phyloP scores from a whole-genome alignment of 163 green algal genomes.

The Volvox carteri region DNA sequence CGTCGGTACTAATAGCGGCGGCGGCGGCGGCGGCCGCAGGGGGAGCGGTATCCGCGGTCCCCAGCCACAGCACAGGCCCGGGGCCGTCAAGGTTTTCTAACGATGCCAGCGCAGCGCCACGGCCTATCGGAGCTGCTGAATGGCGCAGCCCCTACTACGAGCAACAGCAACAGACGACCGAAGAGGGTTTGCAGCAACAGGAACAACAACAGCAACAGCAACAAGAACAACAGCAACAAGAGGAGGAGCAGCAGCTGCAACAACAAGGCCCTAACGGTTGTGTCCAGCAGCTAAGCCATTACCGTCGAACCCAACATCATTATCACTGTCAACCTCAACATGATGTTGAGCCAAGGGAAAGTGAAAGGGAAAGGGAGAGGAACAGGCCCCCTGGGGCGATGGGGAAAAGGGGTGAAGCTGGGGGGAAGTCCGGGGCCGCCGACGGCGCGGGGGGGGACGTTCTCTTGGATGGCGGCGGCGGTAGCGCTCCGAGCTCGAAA shows the following conservation, averaged over 20 bases:
- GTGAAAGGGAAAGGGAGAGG: too few relatives aligned
- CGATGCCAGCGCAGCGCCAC: background rate
- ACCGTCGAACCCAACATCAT: background rate
- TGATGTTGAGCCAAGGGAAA: too few relatives aligned
- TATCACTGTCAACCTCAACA: background rate
- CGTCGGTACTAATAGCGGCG: too few relatives aligned
- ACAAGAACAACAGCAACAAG: background rate
- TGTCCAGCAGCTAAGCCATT: background rate
- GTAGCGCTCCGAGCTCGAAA: background rate
- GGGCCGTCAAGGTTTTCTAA: background rate
- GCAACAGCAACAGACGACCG: background rate
- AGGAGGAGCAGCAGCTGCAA: background rate
- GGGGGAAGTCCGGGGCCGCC: too few relatives aligned
- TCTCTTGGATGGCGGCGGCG: background rate
- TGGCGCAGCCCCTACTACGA: background rate
- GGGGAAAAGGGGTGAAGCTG: background rate
- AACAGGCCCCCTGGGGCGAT: too few relatives aligned
- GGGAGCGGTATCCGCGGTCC: background rate
- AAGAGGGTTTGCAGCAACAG: background rate
- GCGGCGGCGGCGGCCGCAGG: too few relatives aligned
- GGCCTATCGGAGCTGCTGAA: background rate
- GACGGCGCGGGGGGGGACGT: background rate
- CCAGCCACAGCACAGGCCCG: background rate
- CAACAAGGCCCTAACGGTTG: background rate
- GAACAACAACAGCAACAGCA: background rate